Conservation (phyloP, 1,139 yeast genomes). For the Pichia sp. region DNA sequence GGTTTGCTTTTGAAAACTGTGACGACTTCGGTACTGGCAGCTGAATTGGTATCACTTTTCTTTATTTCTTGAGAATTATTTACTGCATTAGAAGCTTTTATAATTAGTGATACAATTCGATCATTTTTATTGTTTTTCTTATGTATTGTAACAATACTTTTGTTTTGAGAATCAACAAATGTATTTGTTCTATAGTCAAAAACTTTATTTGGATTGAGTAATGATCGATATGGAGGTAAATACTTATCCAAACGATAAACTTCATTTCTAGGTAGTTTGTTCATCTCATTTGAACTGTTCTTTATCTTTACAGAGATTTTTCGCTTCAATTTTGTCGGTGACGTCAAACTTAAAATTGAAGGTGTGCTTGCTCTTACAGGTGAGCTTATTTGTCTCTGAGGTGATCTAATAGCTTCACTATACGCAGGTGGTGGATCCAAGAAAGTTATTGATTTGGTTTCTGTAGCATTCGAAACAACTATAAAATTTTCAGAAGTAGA, state of each 20-base stretch:
- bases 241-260: constrained; percentile 20
- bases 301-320: constrained; percentile 5
- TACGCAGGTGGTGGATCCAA: no score
- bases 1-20: constrained; percentile 6
- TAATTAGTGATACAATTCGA: constrained; percentile 17
- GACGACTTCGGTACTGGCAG: constrained; percentile 2
- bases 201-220: constrained; percentile 25
- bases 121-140: constrained; percentile 13
- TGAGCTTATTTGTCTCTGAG: no score
- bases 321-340: no score
- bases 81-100: constrained; percentile 23
- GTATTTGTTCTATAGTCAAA: constrained; percentile 27
- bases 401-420: no score
- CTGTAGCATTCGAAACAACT: no score
- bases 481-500: no score
- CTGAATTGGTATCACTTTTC: constrained; percentile 25
- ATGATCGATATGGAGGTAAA: constrained; percentile 29
- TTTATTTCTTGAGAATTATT: constrained; percentile 23
- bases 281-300: constrained; percentile 7
- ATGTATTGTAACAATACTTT: constrained; percentile 11
- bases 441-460: no score
- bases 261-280: constrained; percentile 9
- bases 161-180: constrained; percentile 17
- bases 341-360: no score
- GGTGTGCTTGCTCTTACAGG: no score